Base-by-base conservation (phyloP, 2,329 filamentous ascomycete species). In the Diaporthe nobilis region DNA sequence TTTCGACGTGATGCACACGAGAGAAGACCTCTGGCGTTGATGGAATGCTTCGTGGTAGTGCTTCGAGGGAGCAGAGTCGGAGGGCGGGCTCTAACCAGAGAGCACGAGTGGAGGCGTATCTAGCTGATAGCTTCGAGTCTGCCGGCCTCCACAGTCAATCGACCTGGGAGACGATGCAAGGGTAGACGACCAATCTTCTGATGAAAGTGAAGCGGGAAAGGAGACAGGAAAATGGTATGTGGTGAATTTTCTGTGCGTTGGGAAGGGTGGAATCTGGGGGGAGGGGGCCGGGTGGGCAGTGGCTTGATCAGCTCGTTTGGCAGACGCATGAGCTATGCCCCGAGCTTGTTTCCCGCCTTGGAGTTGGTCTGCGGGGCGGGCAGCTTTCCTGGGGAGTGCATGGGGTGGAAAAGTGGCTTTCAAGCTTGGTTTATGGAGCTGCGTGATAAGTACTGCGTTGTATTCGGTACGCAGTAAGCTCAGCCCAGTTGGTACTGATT, bases 321-420 rank as follows among this genome's bases (percentile, higher is more conserved):
- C 65, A 70, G 65, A 53, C 47, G 65, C 65, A 68, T 55, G 47
- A 68, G 65, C 65, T 68, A 68, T 22, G 65, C 65, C 47, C 65
- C 65, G 65, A 70, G 65, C 65, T 70, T 70, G 65, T 55, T 70
- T 68, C 65, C 65, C 65, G n/a, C 65, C 65, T 68, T 39, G 65
- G 65, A 68, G 20, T 53, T 51, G 65, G 49, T 55, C 9, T 70
- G 65, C 49, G 65, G 65, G 65, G 65, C 65, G 65, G 65, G 34
- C 65, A 70, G 65, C 65, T 70, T 70, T 70, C 49, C 65, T 55
- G 65, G 65, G 65, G 65, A 37, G 44, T 31, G 49, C 65, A 70
- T 55, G 65, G 65, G 47, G 65, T 28, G 22, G 22, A 55, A 70
- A 70, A 70, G 49, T 55, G 47, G 65, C 47, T 25, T 55, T 53